These are phyloP conservation scores for Ogataea nonfermentans DNA, from an alignment of 805 yeast species.

Conservation along the genomic window DNA sequence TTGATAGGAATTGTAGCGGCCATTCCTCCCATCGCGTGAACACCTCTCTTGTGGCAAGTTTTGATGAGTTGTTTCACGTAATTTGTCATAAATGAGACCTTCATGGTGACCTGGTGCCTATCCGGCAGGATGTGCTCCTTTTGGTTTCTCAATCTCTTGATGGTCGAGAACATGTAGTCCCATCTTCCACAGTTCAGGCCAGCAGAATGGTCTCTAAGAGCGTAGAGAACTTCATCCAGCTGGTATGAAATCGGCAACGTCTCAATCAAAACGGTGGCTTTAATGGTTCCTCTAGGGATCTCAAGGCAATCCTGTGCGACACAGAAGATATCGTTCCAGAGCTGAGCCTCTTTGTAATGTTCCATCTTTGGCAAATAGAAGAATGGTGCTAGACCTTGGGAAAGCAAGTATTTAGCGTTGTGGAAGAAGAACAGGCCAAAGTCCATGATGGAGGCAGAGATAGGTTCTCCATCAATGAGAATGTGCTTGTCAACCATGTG, in stretches of 20 bases:
- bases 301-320: conserved; percentile 71
- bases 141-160: conserved; percentile 70
- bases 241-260: conserved; percentile 85
- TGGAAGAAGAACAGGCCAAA: conserved; percentile 77
- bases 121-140: conserved; percentile 71
- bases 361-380: conserved; percentile 85
- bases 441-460: conserved; percentile 74
- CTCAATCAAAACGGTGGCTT: conserved; percentile 80
- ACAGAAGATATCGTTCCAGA: conserved; percentile 80
- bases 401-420: conserved; percentile 61
- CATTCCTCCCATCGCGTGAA: conserved; percentile 90
- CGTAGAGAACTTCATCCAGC: conserved; percentile 80
- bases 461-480: conserved; percentile 69
- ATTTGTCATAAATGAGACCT: conserved; percentile 76
- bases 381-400: conserved; percentile 74
- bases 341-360: conserved; percentile 76
- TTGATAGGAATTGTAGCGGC: conserved; percentile 85
- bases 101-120: conserved; percentile 76
- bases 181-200: conserved; percentile 89
- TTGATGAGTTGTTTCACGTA: conserved; percentile 72
- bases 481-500: conserved; percentile 76
- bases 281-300: conserved; percentile 71
- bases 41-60: conserved; percentile 74
- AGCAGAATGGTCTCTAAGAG: conserved; percentile 71
- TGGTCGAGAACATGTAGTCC: conserved; percentile 83